These are phyloP conservation scores for Smittium mucronatum DNA, from an alignment of 371 early-diverging fungal genomes.

Conservation along the genomic window DNA sequence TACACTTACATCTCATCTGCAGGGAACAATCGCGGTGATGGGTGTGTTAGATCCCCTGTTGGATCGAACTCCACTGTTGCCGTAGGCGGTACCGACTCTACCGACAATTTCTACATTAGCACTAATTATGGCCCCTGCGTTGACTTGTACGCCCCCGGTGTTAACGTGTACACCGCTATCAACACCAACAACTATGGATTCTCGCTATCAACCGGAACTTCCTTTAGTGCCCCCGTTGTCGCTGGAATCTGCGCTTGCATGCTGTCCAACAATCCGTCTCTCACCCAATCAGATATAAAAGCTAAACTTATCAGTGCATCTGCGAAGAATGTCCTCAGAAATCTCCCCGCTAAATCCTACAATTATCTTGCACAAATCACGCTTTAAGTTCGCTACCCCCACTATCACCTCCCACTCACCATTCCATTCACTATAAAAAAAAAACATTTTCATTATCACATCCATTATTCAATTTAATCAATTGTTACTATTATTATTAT, in stretches of 20 bases:
- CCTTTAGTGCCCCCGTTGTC: conserved; percentile 7
- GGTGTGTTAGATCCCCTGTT: conserved; percentile 1
- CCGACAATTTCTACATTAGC: conserved; percentile 77
- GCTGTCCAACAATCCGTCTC: background rate
- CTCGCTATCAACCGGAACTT: conserved; percentile 8
- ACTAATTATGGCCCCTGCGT: conserved; percentile 87
- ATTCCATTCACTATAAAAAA: no score
- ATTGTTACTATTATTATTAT: no score
- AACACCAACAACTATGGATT: conserved; percentile 53
- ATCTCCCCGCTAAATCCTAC: background rate
- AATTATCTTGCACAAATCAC: background rate
- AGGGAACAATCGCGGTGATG: conserved; percentile 8
- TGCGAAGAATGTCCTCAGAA: background rate
- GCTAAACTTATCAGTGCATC: background rate
- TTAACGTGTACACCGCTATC: conserved; percentile 82
- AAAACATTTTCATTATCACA: no score
- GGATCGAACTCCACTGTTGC: background rate
- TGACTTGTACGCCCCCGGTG: conserved; percentile 91
- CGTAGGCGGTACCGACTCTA: conserved; percentile 50
- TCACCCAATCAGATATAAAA: background rate
- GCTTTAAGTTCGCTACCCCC: no score
- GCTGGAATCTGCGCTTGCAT: conserved; percentile 8
- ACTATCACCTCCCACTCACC: no score
- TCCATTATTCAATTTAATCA: no score
- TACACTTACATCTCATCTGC: background rate